These are phyloP conservation scores for Alternaria infectoria DNA, from an alignment of 2,329 filamentous ascomycete genomes.

Conservation along the genomic window DNA sequence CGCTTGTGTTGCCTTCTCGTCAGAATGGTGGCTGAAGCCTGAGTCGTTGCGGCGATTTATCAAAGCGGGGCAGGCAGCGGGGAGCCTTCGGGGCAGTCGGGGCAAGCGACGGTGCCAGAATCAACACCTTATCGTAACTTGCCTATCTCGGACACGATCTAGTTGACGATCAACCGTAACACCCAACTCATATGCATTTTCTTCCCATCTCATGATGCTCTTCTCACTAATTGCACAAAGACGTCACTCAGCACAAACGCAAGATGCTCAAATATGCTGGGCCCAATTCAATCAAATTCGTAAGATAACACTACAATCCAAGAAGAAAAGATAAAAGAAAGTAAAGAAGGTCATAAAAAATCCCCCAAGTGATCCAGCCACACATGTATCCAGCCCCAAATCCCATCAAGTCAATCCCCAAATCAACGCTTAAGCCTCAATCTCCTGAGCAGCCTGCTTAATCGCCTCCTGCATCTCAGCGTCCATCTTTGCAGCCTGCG, in stretches of 20 bases:
- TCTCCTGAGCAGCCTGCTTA: conserved; percentile 3
- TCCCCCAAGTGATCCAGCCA: conserved; percentile 6
- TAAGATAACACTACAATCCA: neutral
- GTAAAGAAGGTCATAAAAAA: neutral
- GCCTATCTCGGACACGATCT: neutral
- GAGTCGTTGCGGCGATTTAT: neutral
- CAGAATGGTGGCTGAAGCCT: neutral
- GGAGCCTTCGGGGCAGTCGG: neutral
- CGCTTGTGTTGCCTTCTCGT: neutral
- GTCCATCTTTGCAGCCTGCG: neutral
- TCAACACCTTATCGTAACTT: neutral
- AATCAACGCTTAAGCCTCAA: neutral
- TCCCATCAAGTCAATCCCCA: neutral
- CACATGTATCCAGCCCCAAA: neutral
- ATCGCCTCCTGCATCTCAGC: neutral
- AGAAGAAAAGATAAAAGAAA: neutral
- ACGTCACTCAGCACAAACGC: neutral
- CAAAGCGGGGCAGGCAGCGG: neutral
- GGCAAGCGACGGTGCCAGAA: neutral
- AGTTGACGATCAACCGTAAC: neutral
- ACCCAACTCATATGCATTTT: neutral
- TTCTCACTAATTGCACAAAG: neutral
- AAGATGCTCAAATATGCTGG: neutral
- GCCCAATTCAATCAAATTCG: neutral
- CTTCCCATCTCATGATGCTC: neutral